A percentile compares a stretch with the other conserved stretches of the same genome.
Evolutionary conservation across 208 protist species (phyloP).

Genomic region (Entamoeba invadens): DNA sequence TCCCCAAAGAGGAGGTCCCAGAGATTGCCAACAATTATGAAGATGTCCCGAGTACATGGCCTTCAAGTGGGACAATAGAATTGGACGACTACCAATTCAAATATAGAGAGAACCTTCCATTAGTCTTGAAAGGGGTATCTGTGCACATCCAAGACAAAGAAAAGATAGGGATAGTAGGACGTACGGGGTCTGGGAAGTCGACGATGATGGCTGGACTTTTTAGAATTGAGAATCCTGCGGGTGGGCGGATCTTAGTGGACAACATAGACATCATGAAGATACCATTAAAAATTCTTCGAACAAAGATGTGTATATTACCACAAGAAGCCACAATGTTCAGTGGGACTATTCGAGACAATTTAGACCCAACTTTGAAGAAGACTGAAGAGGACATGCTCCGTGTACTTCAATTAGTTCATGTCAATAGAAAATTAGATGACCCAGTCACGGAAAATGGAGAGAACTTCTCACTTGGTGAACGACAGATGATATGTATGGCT

Average conservation of each 20-base stretch:
- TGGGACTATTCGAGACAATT: conserved; percentile 31
- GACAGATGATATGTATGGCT: conserved; percentile 29
- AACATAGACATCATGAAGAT: conserved; percentile 23
- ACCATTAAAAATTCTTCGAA: conserved; percentile 14
- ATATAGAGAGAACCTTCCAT: conserved; percentile 16
- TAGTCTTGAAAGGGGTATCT: conserved; percentile 25
- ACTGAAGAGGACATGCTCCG: conserved; percentile 25
- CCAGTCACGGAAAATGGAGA: neutral
- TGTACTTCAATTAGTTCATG: conserved; percentile 10
- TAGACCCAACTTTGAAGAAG: conserved; percentile 25
- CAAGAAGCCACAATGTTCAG: conserved; percentile 41
- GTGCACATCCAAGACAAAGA: conserved; percentile 20
- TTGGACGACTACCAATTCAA: neutral
- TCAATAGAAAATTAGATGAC: neutral
- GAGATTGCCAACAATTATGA: conserved; percentile 5
- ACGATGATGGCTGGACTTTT: conserved; percentile 32
- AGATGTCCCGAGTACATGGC: neutral
- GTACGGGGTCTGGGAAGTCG: conserved; percentile 44
- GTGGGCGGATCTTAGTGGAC: conserved; percentile 29
- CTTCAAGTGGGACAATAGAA: neutral
- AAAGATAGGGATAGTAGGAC: conserved; percentile 43
- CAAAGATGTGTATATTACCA: conserved; percentile 31
- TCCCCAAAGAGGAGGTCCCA: neutral
- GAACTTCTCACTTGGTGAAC: conserved; percentile 25
- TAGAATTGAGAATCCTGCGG: conserved; percentile 24